phyloP scores from a whole-genome alignment of 345 rosid species.

The Alliaria petiolata region DNA sequence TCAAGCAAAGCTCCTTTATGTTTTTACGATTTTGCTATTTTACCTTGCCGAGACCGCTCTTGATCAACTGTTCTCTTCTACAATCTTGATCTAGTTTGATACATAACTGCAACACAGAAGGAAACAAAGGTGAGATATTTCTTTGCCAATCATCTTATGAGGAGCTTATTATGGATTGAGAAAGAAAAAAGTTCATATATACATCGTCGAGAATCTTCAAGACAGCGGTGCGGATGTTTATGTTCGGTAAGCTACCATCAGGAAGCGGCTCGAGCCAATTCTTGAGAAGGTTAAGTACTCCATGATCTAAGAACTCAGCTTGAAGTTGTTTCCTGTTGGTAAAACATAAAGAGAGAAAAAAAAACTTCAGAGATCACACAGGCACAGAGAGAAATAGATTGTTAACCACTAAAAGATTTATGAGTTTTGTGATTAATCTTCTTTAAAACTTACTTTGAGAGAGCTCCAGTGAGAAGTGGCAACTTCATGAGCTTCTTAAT shows the following conservation, averaged over 20 bases:
- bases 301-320: slow-evolving; percentile 78
- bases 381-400: neutral
- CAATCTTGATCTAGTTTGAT: slow-evolving; percentile 60
- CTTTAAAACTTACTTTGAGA: slow-evolving; percentile 43
- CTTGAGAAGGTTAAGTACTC: slow-evolving; percentile 69
- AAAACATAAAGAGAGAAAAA: neutral
- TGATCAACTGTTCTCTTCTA: slow-evolving; percentile 73
- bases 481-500: slow-evolving; percentile 75
- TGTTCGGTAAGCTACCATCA: slow-evolving; percentile 88
- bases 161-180: neutral
- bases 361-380: neutral
- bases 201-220: slow-evolving; percentile 68
- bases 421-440: neutral
- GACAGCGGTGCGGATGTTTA: slow-evolving; percentile 71
- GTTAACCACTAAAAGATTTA: neutral
- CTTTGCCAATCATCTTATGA: neutral
- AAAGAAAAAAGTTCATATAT: slow-evolving; percentile 2
- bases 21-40: neutral
- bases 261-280: slow-evolving; percentile 98
- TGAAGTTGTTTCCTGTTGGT: slow-evolving; percentile 57
- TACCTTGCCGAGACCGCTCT: slow-evolving; percentile 84
- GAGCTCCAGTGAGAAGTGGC: slow-evolving; percentile 68
- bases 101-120: slow-evolving; percentile 45
- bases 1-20: neutral
- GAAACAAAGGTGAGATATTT: neutral